Conservation (phyloP, 176 grass and related monocot species). For the Miscanthus lutarioriparius region DNA sequence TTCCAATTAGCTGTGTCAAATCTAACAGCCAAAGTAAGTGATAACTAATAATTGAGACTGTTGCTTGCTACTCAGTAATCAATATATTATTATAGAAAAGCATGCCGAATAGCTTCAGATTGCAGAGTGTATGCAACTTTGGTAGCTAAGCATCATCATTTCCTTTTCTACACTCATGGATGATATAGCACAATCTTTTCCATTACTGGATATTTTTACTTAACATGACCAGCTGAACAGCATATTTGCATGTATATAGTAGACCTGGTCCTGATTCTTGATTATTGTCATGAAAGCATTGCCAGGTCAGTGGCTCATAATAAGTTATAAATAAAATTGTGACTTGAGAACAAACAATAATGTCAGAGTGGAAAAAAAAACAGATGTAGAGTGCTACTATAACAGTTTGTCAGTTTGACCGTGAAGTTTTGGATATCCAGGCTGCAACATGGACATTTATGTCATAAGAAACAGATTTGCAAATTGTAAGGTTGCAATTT, state of each 20-base stretch:
- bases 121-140: not conserved
- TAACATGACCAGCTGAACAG: conserved; percentile 8
- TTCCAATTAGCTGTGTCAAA: conserved; percentile 93
- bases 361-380: not conserved
- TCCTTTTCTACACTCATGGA: not conserved
- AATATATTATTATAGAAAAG: not conserved
- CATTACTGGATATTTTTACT: not conserved
- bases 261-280: not conserved
- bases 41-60: not conserved
- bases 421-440: not conserved
- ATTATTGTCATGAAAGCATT: not conserved
- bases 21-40: conserved; percentile 82
- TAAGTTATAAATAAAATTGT: conserved; percentile 15
- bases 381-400: conserved; percentile 3
- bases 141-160: not conserved
- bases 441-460: not conserved
- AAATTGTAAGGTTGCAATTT: not conserved
- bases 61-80: conserved; percentile 5
- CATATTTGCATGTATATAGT: conserved; percentile 16
- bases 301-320: not conserved
- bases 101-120: conserved; percentile 29
- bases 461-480: not conserved
- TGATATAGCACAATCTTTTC: not conserved
- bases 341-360: conserved; percentile 18
- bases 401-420: not conserved